Evolutionary conservation across 2,329 filamentous ascomycete species (phyloP).

Genomic region (Colletotrichum horii): DNA sequence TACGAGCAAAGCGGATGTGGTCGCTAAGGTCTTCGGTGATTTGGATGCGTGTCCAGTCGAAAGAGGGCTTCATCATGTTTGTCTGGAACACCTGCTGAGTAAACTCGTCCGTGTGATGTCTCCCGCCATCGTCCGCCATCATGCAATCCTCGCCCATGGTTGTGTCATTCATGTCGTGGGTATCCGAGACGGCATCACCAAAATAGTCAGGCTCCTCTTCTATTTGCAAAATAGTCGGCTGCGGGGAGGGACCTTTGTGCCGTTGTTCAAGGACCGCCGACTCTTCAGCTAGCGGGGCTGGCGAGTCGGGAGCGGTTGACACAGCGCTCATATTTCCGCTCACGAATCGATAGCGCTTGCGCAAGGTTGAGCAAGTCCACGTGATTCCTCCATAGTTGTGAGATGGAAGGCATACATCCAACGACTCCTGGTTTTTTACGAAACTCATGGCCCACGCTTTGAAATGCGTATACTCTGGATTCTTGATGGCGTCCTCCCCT

Average conservation of each 20-base stretch:
- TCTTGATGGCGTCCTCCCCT: slow-evolving; percentile 44
- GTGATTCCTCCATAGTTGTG: slow-evolving; percentile 67
- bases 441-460: slow-evolving; percentile 71
- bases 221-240: slow-evolving; percentile 35
- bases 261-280: slow-evolving; percentile 37
- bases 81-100: slow-evolving; percentile 45
- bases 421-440: slow-evolving; percentile 54
- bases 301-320: slow-evolving; percentile 40
- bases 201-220: slow-evolving; percentile 48
- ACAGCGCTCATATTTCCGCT: slow-evolving; percentile 55
- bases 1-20: slow-evolving; percentile 76
- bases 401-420: slow-evolving; percentile 58
- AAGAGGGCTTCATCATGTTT: slow-evolving; percentile 55
- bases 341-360: slow-evolving; percentile 71
- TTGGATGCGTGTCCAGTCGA: slow-evolving; percentile 82
- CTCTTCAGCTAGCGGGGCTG: slow-evolving; percentile 41
- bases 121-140: slow-evolving; percentile 27
- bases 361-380: slow-evolving; percentile 75
- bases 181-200: slow-evolving; percentile 31
- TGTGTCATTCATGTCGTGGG: slow-evolving; percentile 22
- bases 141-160: slow-evolving; percentile 26
- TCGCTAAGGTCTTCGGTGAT: slow-evolving; percentile 65
- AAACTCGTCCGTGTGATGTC: slow-evolving; percentile 45
- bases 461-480: slow-evolving; percentile 64
- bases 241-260: slow-evolving; percentile 40